Conservation (phyloP, 139 green algal species). For the Chlorella ohadii region DNA sequence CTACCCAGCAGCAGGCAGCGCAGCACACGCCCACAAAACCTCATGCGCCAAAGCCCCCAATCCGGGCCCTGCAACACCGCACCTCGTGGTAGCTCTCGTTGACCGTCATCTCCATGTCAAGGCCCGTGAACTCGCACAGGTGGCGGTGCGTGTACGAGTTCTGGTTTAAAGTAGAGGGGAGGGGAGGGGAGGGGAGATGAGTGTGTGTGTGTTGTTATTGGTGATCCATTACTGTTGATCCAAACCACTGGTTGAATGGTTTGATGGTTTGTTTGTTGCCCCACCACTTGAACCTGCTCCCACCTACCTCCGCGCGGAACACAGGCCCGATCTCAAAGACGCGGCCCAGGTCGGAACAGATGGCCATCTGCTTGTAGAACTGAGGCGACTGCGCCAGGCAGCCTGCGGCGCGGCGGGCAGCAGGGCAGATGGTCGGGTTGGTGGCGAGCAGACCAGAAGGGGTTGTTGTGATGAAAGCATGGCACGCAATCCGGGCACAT, state of each 20-base stretch:
- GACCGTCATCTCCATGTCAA: conserved; percentile 99
- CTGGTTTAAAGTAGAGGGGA: conserved; percentile 41
- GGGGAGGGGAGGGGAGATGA: no score
- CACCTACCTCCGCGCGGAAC: conserved; percentile 83
- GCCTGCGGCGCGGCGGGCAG: background rate
- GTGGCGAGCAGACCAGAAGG: no score
- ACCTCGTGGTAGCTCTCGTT: conserved; percentile 96
- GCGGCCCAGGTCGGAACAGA: conserved; percentile 89
- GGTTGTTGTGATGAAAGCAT: no score
- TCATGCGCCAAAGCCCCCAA: no score
- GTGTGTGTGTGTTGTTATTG: no score
- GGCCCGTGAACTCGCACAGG: conserved; percentile 98
- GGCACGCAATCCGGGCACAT: no score
- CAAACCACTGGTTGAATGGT: no score
- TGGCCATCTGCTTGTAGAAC: conserved; percentile 79
- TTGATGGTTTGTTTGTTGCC: no score
- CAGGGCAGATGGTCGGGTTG: no score
- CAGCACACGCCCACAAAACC: background rate
- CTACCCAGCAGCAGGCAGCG: background rate
- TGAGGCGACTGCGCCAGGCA: conserved; percentile 87
- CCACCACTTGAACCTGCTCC: conserved; percentile 11
- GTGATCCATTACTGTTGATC: no score
- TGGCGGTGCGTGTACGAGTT: conserved; percentile 97
- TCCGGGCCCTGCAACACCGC: background rate
- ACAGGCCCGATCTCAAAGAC: conserved; percentile 98